Evolutionary conservation across 257 asterid species (phyloP).

Genomic region (Nicotiana noctiflora): DNA sequence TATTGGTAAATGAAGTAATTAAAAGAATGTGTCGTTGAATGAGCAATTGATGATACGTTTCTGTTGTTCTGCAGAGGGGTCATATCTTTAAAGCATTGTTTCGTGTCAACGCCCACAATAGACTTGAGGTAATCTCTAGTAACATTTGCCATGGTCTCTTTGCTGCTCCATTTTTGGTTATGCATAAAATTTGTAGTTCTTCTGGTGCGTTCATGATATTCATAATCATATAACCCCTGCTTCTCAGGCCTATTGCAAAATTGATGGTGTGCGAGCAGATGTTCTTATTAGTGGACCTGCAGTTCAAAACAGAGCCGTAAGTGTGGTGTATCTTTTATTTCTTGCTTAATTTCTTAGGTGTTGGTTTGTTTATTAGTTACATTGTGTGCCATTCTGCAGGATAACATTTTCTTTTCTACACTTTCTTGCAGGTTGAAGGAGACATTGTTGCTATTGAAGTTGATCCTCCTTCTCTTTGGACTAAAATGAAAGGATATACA

Average conservation of each 20-base stretch:
- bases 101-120: conserved; percentile 80
- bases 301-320: conserved; percentile 88
- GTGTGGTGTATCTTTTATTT: conserved; percentile 14
- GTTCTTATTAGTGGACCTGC: conserved; percentile 54
- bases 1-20: not conserved
- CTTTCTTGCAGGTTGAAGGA: conserved; percentile 66
- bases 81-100: conserved; percentile 55
- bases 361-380: not conserved
- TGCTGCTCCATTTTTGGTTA: not conserved
- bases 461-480: conserved; percentile 50
- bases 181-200: not conserved
- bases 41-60: not conserved
- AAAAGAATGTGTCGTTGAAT: not conserved
- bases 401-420: conserved; percentile 13
- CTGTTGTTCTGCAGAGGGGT: conserved; percentile 48
- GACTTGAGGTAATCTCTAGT: conserved; percentile 52
- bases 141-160: not conserved
- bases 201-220: not conserved
- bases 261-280: conserved; percentile 72
- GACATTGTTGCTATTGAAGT: conserved; percentile 68
- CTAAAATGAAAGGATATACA: conserved; percentile 7
- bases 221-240: conserved; percentile 9
- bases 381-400: not conserved
- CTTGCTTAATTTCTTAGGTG: not conserved
- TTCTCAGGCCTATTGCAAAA: conserved; percentile 79